These are phyloP conservation scores for Trypanosoma mega DNA, from an alignment of 208 protist species.

Conservation along the genomic window DNA sequence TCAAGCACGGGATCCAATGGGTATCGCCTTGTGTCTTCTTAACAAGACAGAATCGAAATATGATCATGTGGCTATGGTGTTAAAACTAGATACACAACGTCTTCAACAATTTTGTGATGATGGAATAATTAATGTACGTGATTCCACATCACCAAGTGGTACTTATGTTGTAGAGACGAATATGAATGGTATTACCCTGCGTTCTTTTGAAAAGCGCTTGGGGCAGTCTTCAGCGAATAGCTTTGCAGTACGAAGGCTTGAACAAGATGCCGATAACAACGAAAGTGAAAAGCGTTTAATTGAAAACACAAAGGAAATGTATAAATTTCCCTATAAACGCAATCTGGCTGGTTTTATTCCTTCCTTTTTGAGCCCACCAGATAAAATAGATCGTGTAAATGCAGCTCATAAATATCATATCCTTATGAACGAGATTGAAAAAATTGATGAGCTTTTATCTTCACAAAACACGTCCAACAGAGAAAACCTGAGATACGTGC, in stretches of 20 bases:
- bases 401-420: constrained; percentile 66
- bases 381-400: constrained; percentile 85
- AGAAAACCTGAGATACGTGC: constrained; percentile 17
- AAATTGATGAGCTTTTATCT: constrained; percentile 32
- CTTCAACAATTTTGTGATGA: constrained; percentile 33
- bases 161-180: constrained; percentile 86
- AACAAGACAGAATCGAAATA: constrained; percentile 77
- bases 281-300: constrained; percentile 25
- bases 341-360: constrained; percentile 42
- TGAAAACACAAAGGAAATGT: constrained; percentile 36
- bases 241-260: constrained; percentile 43
- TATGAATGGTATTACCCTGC: constrained; percentile 69
- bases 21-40: constrained; percentile 60
- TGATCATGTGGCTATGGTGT: constrained; percentile 80
- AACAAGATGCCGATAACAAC: constrained; percentile 13
- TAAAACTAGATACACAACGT: constrained; percentile 54
- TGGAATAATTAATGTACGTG: constrained; percentile 26
- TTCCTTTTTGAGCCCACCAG: constrained; percentile 65
- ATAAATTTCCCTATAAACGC: constrained; percentile 48
- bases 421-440: constrained; percentile 43
- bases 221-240: constrained; percentile 53
- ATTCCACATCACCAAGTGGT: constrained; percentile 47
- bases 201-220: constrained; percentile 62
- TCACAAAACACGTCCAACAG: constrained; percentile 1
- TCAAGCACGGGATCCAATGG: constrained; percentile 65